A percentile compares a stretch with the other conserved stretches of the same genome.
phyloP scores from a whole-genome alignment of 306 rosid genomes.

The Prunus davidiana region DNA sequence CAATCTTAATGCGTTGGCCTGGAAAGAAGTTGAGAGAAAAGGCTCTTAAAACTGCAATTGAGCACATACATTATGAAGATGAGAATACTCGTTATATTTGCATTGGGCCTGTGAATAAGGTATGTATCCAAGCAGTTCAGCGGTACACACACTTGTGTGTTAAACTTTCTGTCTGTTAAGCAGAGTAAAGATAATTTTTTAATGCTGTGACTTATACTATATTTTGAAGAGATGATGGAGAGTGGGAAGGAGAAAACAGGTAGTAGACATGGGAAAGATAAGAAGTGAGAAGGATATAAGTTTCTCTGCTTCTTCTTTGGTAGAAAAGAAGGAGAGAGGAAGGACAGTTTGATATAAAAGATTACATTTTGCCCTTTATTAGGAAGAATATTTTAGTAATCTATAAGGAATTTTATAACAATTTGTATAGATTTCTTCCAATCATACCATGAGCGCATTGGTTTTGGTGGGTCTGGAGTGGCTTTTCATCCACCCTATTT shows the following conservation, averaged over 20 bases:
- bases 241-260: not conserved
- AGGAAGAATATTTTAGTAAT: not conserved
- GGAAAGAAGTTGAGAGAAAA: conserved; percentile 78
- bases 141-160: not conserved
- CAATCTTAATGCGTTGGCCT: conserved; percentile 80
- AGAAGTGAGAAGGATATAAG: not conserved
- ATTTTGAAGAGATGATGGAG: not conserved
- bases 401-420: not conserved
- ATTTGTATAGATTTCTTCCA: not conserved
- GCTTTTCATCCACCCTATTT: not conserved
- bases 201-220: conserved; percentile 3
- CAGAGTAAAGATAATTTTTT: not conserved
- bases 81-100: conserved; percentile 94
- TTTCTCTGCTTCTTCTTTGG: not conserved
- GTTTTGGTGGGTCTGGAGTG: not conserved
- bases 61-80: conserved; percentile 91
- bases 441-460: not conserved
- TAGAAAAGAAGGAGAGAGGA: not conserved
- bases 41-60: conserved; percentile 55
- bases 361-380: not conserved
- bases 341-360: not conserved
- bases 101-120: conserved; percentile 96
- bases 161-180: conserved; percentile 16
- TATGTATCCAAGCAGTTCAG: conserved; percentile 29
- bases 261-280: conserved; percentile 8